Conservation (phyloP, 192 early-diverging fungal genomes). For the Funneliformis mosseae region DNA sequence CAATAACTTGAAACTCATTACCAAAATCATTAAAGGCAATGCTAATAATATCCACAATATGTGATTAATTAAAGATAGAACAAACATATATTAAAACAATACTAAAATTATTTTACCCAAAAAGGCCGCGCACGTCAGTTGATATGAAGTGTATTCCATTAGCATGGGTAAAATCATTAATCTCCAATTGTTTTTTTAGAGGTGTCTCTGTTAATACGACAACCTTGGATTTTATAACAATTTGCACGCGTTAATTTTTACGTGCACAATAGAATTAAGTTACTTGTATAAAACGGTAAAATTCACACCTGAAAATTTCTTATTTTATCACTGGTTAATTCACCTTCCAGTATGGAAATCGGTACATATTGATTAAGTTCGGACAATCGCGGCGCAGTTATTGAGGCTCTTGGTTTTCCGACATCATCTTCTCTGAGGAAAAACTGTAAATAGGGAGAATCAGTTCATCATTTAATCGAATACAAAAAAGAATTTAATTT, state of each 20-base stretch:
- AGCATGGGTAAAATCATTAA: slow-evolving; percentile 81
- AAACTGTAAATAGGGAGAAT: slow-evolving; percentile 61
- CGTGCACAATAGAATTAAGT: neutral
- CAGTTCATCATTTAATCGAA: slow-evolving; percentile 1
- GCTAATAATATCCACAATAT: slow-evolving; percentile 43
- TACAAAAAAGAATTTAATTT: neutral
- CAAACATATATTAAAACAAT: neutral
- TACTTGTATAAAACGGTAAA: slow-evolving; percentile 34
- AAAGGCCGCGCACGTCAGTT: slow-evolving; percentile 87
- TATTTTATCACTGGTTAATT: slow-evolving; percentile 70
- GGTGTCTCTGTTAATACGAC: slow-evolving; percentile 88
- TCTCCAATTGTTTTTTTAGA: slow-evolving; percentile 74
- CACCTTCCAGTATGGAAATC: slow-evolving; percentile 77
- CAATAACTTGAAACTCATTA: slow-evolving; percentile 77
- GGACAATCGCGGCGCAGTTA: slow-evolving; percentile 76
- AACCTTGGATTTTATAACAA: slow-evolving; percentile 48
- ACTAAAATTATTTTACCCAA: slow-evolving; percentile 60
- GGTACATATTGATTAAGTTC: slow-evolving; percentile 99
- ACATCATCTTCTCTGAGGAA: slow-evolving; percentile 84
- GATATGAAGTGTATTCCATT: slow-evolving; percentile 84
- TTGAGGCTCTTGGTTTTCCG: slow-evolving; percentile 81
- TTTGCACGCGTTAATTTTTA: neutral
- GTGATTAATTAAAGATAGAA: slow-evolving; percentile 13
- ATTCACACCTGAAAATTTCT: slow-evolving; percentile 55
- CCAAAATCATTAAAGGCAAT: slow-evolving; percentile 97